Base-by-base conservation (phyloP, 495 filamentous ascomycete genomes). In the Penicillium pulvis region DNA sequence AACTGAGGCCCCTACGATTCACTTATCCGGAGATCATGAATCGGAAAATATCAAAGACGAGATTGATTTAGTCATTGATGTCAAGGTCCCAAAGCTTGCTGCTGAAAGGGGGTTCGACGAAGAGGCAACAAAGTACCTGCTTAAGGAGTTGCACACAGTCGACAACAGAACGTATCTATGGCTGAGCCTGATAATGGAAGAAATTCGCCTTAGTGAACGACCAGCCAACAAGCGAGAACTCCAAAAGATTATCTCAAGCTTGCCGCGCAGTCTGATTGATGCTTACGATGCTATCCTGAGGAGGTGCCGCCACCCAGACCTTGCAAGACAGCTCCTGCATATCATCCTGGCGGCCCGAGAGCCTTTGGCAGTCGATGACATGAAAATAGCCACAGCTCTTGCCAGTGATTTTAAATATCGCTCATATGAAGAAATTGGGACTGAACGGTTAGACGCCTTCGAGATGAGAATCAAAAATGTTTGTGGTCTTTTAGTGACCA, bases 151-250 rank as follows among this genome's bases (percentile, higher is more conserved):
- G 20, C 52, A 59, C 2, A 7, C 43, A 10, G 51, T 75, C 20
- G 31, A 57, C 17, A 66, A 79, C 43, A 64, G 75, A 26, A 81
- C 76, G n/a, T 82, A 82, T 61, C 75, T 82, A n/a, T 81, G 77
- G 79, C 54, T 56, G 2, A 56, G 44, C 19, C 45, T 56, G 19
- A 50, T 56, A 16, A 56, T 41, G 44, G 54, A 56, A 8, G 54
- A 56, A 12, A 56, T 56, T 30, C 54, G 54, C 44, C 35, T 56
- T 19, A 56, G 54, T 41, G 45, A 56, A 19, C 54, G 54, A 20
- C 54, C 54, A 28, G 30, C 54, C 19, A 56, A 56, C 49, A 56
- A 49, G 33, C 54, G 54, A 56, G 54, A 56, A 49, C 17, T 56
- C 11, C 19, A 49, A 7, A 56, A 53, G 8, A 56, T 56, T 20